phyloP scores from a whole-genome alignment of 169 alveolate species.

The Eimeria tenella region DNA sequence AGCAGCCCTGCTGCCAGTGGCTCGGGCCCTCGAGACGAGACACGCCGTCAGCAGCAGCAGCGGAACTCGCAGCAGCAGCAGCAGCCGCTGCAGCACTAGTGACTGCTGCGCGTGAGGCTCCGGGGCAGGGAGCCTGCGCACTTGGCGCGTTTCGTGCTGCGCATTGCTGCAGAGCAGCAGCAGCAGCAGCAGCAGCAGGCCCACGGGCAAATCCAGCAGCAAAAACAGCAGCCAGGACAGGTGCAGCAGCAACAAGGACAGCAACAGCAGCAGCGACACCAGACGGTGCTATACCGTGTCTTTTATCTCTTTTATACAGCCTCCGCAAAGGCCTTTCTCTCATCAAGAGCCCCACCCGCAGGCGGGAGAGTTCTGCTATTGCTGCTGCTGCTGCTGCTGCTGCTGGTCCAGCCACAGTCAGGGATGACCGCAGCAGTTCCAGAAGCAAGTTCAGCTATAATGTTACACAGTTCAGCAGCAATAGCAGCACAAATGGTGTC shows the following conservation, averaged over 20 bases:
- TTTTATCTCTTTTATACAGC: too few species aligned
- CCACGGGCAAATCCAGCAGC: neutral
- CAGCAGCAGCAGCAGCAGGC: constrained; percentile 1
- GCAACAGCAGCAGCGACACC: neutral
- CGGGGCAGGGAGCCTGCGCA: neutral
- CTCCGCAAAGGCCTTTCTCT: neutral
- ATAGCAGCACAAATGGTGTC: neutral
- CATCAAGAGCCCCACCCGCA: neutral
- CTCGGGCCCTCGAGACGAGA: neutral
- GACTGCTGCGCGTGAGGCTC: neutral
- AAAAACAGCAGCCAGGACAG: constrained; percentile 1
- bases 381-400: constrained; percentile 42
- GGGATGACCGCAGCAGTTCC: constrained; percentile 10
- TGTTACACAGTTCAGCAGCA: constrained; percentile 10
- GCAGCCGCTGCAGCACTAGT: constrained; percentile 22
- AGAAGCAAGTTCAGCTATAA: neutral
- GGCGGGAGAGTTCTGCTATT: neutral
- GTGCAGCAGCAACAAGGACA: constrained; percentile 17
- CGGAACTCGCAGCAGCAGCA: neutral
- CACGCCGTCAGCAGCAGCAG: neutral
- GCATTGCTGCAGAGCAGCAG: neutral
- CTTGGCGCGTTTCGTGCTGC: neutral
- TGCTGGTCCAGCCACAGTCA: neutral
- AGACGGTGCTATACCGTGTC: neutral
- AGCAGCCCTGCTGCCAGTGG: neutral